Evolutionary conservation across 345 rosid genomes (phyloP).

Genomic region (Brassica juncea): DNA sequence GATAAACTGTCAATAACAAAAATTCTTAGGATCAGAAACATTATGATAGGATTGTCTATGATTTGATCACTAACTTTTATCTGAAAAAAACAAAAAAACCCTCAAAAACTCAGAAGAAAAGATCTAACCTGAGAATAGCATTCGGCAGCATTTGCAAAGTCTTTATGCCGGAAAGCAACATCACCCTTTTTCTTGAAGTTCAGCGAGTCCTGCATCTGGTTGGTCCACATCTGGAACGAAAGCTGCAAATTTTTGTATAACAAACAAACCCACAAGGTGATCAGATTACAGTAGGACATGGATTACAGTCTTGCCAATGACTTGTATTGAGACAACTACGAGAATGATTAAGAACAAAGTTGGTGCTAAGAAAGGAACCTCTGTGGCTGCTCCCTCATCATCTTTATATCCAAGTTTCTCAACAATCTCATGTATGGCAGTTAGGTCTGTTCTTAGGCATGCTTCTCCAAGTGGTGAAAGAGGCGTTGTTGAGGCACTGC

Average conservation of each 20-base stretch:
- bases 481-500: slow-evolving; percentile 54
- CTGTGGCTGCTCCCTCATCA: slow-evolving; percentile 82
- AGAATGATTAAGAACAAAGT: not conserved
- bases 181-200: slow-evolving; percentile 90
- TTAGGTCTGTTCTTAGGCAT: slow-evolving; percentile 73
- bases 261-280: slow-evolving; percentile 1
- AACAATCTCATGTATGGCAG: slow-evolving; percentile 75
- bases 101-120: not conserved
- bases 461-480: slow-evolving; percentile 90
- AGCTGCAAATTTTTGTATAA: slow-evolving; percentile 55
- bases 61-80: not conserved
- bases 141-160: slow-evolving; percentile 64
- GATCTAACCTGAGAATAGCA: slow-evolving; percentile 73
- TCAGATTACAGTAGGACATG: not conserved
- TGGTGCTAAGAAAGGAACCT: slow-evolving; percentile 49
- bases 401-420: slow-evolving; percentile 79
- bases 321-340: not conserved
- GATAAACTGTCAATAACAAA: slow-evolving; percentile 59
- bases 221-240: slow-evolving; percentile 98
- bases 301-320: not conserved
- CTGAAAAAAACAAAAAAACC: not conserved
- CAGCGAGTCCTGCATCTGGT: slow-evolving; percentile 88
- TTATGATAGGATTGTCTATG: not conserved
- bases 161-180: slow-evolving; percentile 79
- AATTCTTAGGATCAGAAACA: not conserved